Evolutionary conservation across 106 monocot species (phyloP).

Genomic region (Chionographis japonica): DNA sequence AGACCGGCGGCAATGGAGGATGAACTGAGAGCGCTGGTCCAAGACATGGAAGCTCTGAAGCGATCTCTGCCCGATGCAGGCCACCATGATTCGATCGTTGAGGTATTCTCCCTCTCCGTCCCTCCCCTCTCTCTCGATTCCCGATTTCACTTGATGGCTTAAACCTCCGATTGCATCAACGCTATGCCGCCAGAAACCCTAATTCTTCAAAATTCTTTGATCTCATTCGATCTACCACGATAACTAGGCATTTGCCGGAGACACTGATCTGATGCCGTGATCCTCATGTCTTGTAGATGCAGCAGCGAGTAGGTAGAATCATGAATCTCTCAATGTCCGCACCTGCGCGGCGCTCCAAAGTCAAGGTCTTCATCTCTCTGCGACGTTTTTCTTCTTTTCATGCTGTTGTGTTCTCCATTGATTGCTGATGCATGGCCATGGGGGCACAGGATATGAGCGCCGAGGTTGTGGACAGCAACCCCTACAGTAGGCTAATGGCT

Average conservation of each 20-base stretch:
- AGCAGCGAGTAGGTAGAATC: slow-evolving; percentile 27
- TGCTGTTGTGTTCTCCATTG: not conserved
- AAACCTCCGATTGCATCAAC: not conserved
- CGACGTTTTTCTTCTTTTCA: not conserved
- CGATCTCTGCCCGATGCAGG: slow-evolving; percentile 13
- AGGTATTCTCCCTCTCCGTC: slow-evolving; percentile 16
- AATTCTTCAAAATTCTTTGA: not conserved
- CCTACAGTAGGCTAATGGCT: slow-evolving; percentile 96
- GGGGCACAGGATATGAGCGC: slow-evolving; percentile 79
- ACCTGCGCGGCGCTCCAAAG: slow-evolving; percentile 36
- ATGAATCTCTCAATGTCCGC: slow-evolving; percentile 15
- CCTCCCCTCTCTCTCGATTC: not conserved
- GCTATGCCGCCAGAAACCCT: no score
- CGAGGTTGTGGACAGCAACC: slow-evolving; percentile 95
- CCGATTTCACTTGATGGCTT: not conserved
- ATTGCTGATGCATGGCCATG: not conserved
- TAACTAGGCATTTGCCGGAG: not conserved
- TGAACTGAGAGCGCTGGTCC: slow-evolving; percentile 30
- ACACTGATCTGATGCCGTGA: not conserved
- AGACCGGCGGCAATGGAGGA: slow-evolving; percentile 31
- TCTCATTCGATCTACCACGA: not conserved
- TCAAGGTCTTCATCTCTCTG: slow-evolving; percentile 30
- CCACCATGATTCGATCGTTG: slow-evolving; percentile 13
- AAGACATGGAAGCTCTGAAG: slow-evolving; percentile 33
- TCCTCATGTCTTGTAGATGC: slow-evolving; percentile 17